A percentile compares a stretch with the other conserved stretches of the same genome.
These are phyloP conservation scores for Ocimum tenuiflorum DNA, from an alignment of 257 asterid species.

Conservation along the genomic window DNA sequence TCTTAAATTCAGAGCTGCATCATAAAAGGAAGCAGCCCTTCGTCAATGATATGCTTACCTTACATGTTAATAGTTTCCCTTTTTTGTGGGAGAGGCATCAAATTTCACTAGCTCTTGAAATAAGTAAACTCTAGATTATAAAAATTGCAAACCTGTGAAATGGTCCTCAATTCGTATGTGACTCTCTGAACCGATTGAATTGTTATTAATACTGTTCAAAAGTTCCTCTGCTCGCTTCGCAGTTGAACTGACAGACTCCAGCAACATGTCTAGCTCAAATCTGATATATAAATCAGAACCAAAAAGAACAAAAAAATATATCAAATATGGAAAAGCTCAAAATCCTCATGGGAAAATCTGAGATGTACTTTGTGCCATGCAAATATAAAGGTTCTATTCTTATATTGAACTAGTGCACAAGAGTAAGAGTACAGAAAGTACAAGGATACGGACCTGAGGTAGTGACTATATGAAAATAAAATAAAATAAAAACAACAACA, in stretches of 20 bases:
- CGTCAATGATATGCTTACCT: slow-evolving; percentile 4
- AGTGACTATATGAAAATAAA: background rate
- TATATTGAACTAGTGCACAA: background rate
- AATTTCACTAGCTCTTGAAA: background rate
- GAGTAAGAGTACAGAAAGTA: background rate
- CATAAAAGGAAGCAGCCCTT: slow-evolving; percentile 2
- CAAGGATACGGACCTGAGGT: background rate
- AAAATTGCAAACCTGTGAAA: slow-evolving; percentile 58
- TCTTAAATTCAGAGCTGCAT: slow-evolving; percentile 65
- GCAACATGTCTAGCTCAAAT: slow-evolving; percentile 87
- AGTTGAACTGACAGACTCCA: slow-evolving; percentile 76
- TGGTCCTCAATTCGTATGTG: slow-evolving; percentile 58
- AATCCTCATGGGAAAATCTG: background rate
- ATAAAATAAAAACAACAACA: no score
- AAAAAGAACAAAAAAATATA: background rate
- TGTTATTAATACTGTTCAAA: slow-evolving; percentile 47
- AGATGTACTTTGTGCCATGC: background rate
- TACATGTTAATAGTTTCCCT: background rate
- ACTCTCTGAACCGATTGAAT: slow-evolving; percentile 43
- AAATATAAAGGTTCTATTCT: background rate
- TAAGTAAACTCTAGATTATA: background rate
- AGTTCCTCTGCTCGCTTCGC: slow-evolving; percentile 73
- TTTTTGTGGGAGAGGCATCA: background rate
- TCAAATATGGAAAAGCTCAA: background rate
- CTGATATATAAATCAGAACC: slow-evolving; percentile 33